These are phyloP conservation scores for Melaleuca quinquenervia DNA, from an alignment of 345 rosid genomes.

Conservation along the genomic window DNA sequence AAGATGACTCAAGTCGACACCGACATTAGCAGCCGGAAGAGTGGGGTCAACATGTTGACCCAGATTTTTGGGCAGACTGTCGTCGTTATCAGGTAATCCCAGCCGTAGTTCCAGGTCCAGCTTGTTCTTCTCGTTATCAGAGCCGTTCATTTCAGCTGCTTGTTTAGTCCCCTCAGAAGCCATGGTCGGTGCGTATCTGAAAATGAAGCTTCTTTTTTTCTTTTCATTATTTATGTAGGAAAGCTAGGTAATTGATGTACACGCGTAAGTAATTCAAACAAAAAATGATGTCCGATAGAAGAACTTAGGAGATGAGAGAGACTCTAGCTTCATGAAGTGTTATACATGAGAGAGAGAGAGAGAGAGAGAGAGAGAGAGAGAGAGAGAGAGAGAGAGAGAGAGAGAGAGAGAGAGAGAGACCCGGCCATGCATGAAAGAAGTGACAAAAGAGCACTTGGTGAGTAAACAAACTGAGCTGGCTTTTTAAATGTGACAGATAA, in stretches of 20 bases:
- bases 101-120: neutral
- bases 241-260: neutral
- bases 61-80: neutral
- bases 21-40: neutral
- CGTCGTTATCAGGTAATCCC: neutral
- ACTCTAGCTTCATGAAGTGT: neutral
- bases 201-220: neutral
- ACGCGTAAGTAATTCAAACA: neutral
- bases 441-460: neutral
- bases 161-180: neutral
- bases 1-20: neutral
- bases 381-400: neutral
- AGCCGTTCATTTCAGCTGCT: neutral
- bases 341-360: neutral
- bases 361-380: neutral
- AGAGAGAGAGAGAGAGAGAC: neutral
- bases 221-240: neutral
- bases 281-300: neutral
- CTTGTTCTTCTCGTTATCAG: neutral
- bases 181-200: neutral
- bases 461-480: neutral
- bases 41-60: neutral
- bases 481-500: neutral
- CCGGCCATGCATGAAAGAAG: neutral
- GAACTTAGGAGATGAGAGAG: neutral